phyloP scores from a whole-genome alignment of 257 asterid species.

The Linderniella brevidens region DNA sequence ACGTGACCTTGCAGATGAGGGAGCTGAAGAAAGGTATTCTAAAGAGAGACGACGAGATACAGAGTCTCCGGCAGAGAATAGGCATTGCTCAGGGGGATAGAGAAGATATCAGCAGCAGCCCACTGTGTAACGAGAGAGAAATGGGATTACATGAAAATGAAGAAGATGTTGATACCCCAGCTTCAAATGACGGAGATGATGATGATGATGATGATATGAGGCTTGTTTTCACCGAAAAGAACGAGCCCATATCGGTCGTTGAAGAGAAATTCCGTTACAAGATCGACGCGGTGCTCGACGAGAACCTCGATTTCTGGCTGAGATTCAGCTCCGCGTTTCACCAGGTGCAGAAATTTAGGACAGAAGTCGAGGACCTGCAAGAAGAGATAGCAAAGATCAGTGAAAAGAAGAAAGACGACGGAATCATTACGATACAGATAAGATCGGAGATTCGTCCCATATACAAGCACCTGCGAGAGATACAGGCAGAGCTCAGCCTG shows the following conservation, averaged over 20 bases:
- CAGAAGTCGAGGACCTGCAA: constrained; percentile 54
- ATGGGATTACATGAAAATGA: not conserved
- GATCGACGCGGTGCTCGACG: constrained; percentile 72
- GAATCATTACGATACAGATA: constrained; percentile 21
- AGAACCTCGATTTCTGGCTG: constrained; percentile 83
- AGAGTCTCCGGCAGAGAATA: constrained; percentile 28
- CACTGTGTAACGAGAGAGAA: no score
- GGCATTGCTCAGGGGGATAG: constrained; percentile 13
- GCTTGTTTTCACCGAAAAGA: constrained; percentile 13
- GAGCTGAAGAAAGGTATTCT: constrained; percentile 40
- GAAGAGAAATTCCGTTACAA: constrained; percentile 59
- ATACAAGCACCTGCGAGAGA: constrained; percentile 79
- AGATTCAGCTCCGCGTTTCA: constrained; percentile 85
- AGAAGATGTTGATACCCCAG: constrained; percentile 8
- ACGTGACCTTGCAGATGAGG: constrained; percentile 40
- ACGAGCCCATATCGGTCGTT: constrained; percentile 19
- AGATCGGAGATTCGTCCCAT: constrained; percentile 64
- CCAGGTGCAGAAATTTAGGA: constrained; percentile 74
- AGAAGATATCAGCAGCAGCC: constrained; percentile 10
- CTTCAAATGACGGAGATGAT: constrained; percentile 11
- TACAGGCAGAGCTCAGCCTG: constrained; percentile 48
- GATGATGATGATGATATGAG: not conserved
- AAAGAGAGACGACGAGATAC: constrained; percentile 65
- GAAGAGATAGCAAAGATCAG: constrained; percentile 39
- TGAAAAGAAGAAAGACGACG: constrained; percentile 45